Percentiles rank a stretch among this genome's conserved stretches.
These are phyloP conservation scores for Leishmania tropica DNA, from an alignment of 208 protist species.

Conservation along the genomic window DNA sequence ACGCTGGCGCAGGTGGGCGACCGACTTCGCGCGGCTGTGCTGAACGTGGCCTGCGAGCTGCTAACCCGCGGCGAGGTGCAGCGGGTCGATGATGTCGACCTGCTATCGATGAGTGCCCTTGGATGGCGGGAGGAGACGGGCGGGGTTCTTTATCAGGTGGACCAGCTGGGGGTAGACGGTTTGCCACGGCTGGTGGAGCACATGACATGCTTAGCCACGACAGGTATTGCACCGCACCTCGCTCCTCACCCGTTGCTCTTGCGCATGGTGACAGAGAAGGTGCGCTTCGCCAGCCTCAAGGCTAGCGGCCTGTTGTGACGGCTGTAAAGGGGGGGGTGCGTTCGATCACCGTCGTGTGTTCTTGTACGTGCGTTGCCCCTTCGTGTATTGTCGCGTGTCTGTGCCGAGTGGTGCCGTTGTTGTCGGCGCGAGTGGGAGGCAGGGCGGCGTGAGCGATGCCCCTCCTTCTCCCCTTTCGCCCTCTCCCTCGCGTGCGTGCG, in stretches of 20 bases:
- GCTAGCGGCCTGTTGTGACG: slow-evolving; percentile 15
- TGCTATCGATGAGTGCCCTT: slow-evolving; percentile 62
- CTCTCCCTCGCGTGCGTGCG: not conserved
- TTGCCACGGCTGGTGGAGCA: slow-evolving; percentile 36
- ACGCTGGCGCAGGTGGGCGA: slow-evolving; percentile 46
- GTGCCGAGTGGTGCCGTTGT: not conserved
- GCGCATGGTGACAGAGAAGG: slow-evolving; percentile 46
- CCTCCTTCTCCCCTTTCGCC: not conserved
- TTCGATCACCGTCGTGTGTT: not conserved
- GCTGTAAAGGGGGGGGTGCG: not conserved
- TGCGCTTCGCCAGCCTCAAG: slow-evolving; percentile 49
- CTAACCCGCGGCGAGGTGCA: slow-evolving; percentile 47
- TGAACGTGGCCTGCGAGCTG: slow-evolving; percentile 67
- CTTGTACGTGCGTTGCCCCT: not conserved
- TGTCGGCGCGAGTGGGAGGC: not conserved
- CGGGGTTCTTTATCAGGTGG: slow-evolving; percentile 56
- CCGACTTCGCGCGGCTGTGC: slow-evolving; percentile 62
- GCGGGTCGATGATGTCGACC: slow-evolving; percentile 51
- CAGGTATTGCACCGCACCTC: slow-evolving; percentile 37
- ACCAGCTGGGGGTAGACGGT: slow-evolving; percentile 35
- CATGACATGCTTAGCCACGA: slow-evolving; percentile 46
- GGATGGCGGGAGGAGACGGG: slow-evolving; percentile 64
- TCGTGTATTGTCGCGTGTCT: not conserved
- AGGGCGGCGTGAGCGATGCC: not conserved
- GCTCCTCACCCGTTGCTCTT: slow-evolving; percentile 60